Percentiles rank a stretch among this genome's conserved stretches.
These are phyloP conservation scores for Pichia manshurica DNA, from an alignment of 805 yeast species.

Conservation along the genomic window DNA sequence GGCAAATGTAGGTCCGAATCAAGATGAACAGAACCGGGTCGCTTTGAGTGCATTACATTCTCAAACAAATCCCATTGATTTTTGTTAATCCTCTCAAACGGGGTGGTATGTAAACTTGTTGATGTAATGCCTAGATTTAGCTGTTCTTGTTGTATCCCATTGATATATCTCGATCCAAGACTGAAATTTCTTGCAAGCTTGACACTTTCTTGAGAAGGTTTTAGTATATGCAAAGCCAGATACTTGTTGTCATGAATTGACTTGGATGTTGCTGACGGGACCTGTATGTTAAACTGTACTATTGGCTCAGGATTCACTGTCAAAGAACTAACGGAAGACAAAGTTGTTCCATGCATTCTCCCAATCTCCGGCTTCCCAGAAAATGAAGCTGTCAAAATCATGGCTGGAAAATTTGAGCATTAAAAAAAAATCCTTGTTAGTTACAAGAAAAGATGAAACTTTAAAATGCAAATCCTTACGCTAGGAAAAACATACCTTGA, in stretches of 20 bases:
- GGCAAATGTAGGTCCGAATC: constrained; percentile 40
- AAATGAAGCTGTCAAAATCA: constrained; percentile 50
- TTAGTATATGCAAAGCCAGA: constrained; percentile 72
- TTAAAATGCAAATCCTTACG: constrained; percentile 20
- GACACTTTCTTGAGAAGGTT: constrained; percentile 52
- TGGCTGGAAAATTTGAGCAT: constrained; percentile 30
- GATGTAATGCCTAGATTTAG: constrained; percentile 16
- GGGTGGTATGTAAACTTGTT: constrained; percentile 35
- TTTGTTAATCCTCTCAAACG: constrained; percentile 41
- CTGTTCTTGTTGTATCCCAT: constrained; percentile 19
- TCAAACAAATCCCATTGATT: constrained; percentile 35
- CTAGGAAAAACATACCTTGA: constrained; percentile 28
- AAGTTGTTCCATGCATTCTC: constrained; percentile 65
- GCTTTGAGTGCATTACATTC: constrained; percentile 12
- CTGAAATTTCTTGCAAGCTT: constrained; percentile 61
- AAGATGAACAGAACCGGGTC: constrained; percentile 13
- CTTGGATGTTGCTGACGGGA: constrained; percentile 77
- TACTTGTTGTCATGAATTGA: constrained; percentile 50
- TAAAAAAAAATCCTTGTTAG: background rate
- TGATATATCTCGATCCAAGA: constrained; percentile 47
- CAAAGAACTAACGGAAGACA: constrained; percentile 80
- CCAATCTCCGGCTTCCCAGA: constrained; percentile 19
- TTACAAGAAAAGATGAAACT: too few species aligned
- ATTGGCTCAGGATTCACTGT: constrained; percentile 74
- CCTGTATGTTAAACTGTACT: constrained; percentile 77